Evolutionary conservation across 2,329 filamentous ascomycete genomes (phyloP), one percentile per base, ranked within the genome.

Genomic region (Aureobasidium musti): DNA sequence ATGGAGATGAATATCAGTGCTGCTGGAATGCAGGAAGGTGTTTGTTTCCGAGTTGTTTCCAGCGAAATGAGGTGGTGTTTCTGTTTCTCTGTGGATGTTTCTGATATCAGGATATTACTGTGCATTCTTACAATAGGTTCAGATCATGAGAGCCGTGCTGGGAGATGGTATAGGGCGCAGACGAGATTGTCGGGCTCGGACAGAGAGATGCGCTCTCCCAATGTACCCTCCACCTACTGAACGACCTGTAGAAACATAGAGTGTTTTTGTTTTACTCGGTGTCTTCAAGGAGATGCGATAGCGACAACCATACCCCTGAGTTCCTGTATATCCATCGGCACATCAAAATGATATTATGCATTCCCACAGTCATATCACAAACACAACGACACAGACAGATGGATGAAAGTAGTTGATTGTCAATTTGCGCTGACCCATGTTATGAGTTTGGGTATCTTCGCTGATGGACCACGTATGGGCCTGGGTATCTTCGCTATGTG

Each of bases 401-500:
- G 11, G 11, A 21, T 35, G 21, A 21, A 13, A 23, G 19, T 19
- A 35, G 14, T 47, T 39, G 14, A n/a, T 13, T 47, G 14, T 5
- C n/a, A 3, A 33, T 30, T 35, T 53, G 50, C 21, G 43, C 30
- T 53, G 3, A 30, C 50, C 19, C 50, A 53, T 19, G 26, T 35
- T 35, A 35, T 53, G 50, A 35, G 50, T 30, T 30, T 53, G 50
- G 50, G 30, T 52, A 52, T 52, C 49, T 52, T 52, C 19, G 49
- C 49, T 52, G 26, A n/a, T 28, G 26, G 49, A 52, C 49, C 49
- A 52, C 49, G 49, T 52, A 52, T 52, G 49, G 49, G 33, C 26
- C 49, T 52, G 49, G 49, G 49, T 53, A 53, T 53, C 50, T 53
- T 52, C 49, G 49, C 49, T 52, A n/a, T n/a, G n/a, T n/a, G n/a